These are phyloP conservation scores for Nadsonia starkeyi-henricii DNA, from an alignment of 1,139 yeast species.

Conservation along the genomic window DNA sequence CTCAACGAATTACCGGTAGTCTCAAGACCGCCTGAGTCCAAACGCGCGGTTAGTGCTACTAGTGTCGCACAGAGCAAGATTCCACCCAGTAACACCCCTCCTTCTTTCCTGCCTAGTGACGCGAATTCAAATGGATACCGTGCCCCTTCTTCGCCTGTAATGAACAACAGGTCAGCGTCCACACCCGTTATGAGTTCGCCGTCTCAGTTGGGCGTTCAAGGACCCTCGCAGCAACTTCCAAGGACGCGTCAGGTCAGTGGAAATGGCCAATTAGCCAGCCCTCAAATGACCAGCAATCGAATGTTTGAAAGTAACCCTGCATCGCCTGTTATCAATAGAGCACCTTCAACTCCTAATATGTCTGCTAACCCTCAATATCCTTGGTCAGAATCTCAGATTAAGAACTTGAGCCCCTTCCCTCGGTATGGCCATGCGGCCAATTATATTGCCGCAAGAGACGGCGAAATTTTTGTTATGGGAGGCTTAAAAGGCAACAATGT, in stretches of 20 bases:
- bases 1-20: neutral
- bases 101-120: neutral
- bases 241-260: neutral
- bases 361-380: conserved; percentile 33
- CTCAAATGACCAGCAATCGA: neutral
- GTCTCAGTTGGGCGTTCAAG: neutral
- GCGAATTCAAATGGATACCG: neutral
- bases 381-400: conserved; percentile 61
- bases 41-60: neutral
- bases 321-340: neutral
- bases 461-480: conserved; percentile 83
- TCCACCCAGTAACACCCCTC: neutral
- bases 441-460: conserved; percentile 54
- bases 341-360: neutral
- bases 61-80: neutral
- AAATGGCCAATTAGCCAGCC: neutral
- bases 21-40: neutral
- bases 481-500: conserved; percentile 88
- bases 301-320: neutral
- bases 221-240: neutral
- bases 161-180: neutral
- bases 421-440: conserved; percentile 87
- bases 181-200: neutral
- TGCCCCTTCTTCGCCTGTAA: neutral
- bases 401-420: conserved; percentile 73